These are phyloP conservation scores for Stenogyne calaminthoides DNA, from an alignment of 305 asterid species.

Conservation along the genomic window DNA sequence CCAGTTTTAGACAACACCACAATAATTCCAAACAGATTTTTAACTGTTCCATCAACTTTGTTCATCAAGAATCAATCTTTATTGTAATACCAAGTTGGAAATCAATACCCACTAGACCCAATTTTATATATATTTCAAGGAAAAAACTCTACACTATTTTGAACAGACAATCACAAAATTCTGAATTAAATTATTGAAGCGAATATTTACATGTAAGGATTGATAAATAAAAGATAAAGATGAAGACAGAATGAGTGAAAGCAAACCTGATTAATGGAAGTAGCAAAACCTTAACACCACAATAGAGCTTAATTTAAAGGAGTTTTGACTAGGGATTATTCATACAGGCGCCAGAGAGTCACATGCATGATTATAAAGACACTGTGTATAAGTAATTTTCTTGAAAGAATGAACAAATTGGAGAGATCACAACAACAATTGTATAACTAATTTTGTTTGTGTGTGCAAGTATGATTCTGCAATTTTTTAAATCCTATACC, in stretches of 20 bases:
- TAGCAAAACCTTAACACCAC: neutral
- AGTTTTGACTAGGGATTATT: neutral
- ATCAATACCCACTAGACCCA: neutral
- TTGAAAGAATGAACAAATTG: conserved; percentile 1
- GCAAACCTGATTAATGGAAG: conserved; percentile 27
- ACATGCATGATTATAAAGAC: conserved; percentile 12
- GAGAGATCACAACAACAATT: neutral
- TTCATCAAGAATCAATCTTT: conserved; percentile 21
- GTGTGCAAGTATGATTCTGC: neutral
- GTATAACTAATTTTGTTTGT: neutral
- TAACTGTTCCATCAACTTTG: neutral
- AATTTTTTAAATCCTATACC: neutral
- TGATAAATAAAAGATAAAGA: neutral
- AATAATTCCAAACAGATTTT: neutral
- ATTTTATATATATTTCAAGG: neutral
- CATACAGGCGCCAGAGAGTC: neutral
- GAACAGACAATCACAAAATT: neutral
- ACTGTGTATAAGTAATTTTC: neutral
- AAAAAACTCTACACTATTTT: neutral
- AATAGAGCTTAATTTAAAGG: neutral
- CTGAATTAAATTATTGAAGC: neutral
- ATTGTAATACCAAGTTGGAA: conserved; percentile 9
- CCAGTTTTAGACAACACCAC: neutral
- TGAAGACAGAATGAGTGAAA: conserved; percentile 4
- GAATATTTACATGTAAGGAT: neutral